Evolutionary conservation across 257 asterid species (phyloP).

Genomic region (Knoxia roxburghii): DNA sequence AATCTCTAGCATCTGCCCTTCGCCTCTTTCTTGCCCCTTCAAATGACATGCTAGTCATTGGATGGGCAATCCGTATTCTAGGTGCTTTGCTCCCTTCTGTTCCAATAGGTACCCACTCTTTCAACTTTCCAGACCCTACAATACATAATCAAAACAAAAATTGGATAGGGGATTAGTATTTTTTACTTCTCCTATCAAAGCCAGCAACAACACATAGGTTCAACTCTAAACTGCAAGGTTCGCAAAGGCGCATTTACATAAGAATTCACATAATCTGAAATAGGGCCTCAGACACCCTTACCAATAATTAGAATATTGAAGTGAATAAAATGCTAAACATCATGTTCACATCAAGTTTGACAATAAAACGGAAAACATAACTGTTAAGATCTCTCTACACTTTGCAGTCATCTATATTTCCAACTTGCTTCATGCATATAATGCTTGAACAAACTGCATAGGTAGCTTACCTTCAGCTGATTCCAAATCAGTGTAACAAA

Average conservation of each 20-base stretch:
- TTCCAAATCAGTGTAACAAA: constrained; percentile 53
- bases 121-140: constrained; percentile 48
- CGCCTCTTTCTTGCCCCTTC: constrained; percentile 83
- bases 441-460: constrained; percentile 14
- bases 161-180: neutral
- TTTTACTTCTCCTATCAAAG: neutral
- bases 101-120: constrained; percentile 83
- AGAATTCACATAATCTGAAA: neutral
- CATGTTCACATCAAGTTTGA: too few species aligned
- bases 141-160: constrained; percentile 5
- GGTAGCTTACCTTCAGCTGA: constrained; percentile 59
- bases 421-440: neutral
- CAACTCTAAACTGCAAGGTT: neutral
- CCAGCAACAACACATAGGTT: neutral
- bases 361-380: neutral
- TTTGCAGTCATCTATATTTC: neutral
- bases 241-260: neutral
- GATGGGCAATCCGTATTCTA: constrained; percentile 59
- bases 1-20: constrained; percentile 64
- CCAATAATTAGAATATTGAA: neutral
- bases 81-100: constrained; percentile 57
- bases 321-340: neutral
- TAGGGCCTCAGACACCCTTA: neutral
- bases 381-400: neutral
- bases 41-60: constrained; percentile 38